These are phyloP conservation scores for Oryza punctata DNA, from an alignment of 176 grass and related monocot species.

Conservation along the genomic window DNA sequence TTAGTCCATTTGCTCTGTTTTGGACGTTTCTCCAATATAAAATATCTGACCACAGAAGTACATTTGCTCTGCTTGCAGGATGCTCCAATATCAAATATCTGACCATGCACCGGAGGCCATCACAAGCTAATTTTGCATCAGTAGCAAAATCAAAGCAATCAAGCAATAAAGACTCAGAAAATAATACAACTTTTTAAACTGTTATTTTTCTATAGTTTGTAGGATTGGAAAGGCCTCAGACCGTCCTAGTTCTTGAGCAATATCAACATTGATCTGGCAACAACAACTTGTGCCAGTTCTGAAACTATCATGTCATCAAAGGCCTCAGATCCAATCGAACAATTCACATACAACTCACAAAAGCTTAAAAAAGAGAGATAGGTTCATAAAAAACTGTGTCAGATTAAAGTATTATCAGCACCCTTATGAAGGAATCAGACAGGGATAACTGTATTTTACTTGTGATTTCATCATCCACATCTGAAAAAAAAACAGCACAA, in stretches of 20 bases:
- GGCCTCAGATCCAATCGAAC: conserved; percentile 11
- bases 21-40: no score
- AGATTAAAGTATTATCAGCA: conserved; percentile 61
- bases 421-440: conserved; percentile 58
- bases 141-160: background rate
- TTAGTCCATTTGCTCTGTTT: no score
- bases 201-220: no score
- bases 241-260: conserved; percentile 68
- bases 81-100: no score
- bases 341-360: background rate
- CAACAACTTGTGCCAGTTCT: conserved; percentile 26
- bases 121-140: no score
- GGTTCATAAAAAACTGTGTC: conserved; percentile 29
- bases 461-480: conserved; percentile 69
- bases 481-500: background rate
- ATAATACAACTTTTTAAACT: background rate
- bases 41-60: no score
- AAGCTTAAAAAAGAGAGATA: background rate
- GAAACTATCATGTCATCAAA: conserved; percentile 58
- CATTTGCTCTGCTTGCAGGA: no score
- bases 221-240: conserved; percentile 45
- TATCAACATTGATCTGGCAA: conserved; percentile 37
- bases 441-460: conserved; percentile 80
- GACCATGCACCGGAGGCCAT: no score
- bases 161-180: background rate